Base-by-base conservation (phyloP, 345 rosid species). In the Chamaenerion angustifolium region DNA sequence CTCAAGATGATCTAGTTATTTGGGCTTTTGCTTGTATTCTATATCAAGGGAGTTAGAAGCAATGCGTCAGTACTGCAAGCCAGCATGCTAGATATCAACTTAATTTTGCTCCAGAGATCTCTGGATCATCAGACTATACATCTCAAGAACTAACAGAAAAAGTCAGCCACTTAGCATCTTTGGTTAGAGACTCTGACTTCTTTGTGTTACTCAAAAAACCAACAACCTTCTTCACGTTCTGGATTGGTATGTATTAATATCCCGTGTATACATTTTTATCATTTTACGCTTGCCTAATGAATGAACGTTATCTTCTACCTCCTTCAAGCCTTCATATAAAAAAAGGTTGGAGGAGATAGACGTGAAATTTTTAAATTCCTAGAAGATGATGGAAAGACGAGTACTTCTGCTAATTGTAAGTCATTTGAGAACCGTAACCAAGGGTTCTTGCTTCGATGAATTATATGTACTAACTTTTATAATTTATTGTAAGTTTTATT, bases 1-100 rank as follows among this genome's bases (percentile, higher is more conserved):
- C 96, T 56, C 98, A 84, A 64, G 82, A 92, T 59, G 80, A 82
- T 53, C 53, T 65, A 64, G 84, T 80, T 14, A 56, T 87, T 40
- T 59, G 64, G 58, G 80, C 81, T 4, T 82, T 87, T 43, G 96
- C 93, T 18, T 85, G 83, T 60, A 68, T 77, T 42, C 76, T 92
- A 14, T 73, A 69, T 68, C 74, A 75, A 56, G 83, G 96, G 57
- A 56, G 64, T 37, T 84, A 93, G 98, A 64, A 66, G 46, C 67
- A 66, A 69, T 94, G 94, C 55, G 45, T 79, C 56, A 59, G 67
- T 62, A 76, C 65, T 69, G 88, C 88, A 49, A 78, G 79, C 53
- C 70, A 64, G 54, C 65, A 57, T 61, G 76, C 73, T 57, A 62
- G 43, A 27, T 41, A 55, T 46, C 68, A 56, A 54, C 66, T 65